phyloP scores from a whole-genome alignment of 192 early-diverging fungal genomes.

The Linnemannia schmuckeri region DNA sequence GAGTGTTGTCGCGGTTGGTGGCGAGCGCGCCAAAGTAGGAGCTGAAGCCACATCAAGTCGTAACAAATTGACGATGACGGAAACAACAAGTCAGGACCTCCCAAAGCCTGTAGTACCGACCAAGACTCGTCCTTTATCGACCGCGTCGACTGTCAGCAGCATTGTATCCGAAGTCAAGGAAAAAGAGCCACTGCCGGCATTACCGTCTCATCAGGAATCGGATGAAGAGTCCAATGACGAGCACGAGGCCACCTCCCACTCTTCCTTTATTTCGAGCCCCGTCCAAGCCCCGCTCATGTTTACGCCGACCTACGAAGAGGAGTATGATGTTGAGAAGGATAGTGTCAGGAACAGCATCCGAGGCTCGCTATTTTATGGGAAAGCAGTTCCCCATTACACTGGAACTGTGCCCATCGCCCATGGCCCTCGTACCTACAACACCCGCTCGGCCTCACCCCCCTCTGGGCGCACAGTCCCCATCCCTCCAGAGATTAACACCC shows the following conservation, averaged over 20 bases:
- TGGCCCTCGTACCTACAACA: neutral
- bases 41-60: constrained; percentile 19
- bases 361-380: constrained; percentile 13
- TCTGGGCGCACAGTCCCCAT: neutral
- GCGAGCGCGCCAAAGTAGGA: constrained; percentile 31
- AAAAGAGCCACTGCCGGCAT: neutral
- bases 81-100: neutral
- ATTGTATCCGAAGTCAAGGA: constrained; percentile 14
- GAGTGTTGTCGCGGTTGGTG: constrained; percentile 29
- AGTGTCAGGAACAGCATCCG: constrained; percentile 17
- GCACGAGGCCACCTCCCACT: neutral
- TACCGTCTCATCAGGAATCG: neutral
- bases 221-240: neutral
- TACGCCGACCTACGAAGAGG: constrained; percentile 36
- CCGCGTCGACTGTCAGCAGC: constrained; percentile 13
- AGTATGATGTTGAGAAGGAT: constrained; percentile 41
- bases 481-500: neutral
- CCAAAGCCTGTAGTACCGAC: neutral
- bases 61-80: constrained; percentile 17
- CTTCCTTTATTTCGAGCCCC: neutral
- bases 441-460: neutral
- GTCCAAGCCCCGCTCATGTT: constrained; percentile 14
- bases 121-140: constrained; percentile 10
- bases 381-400: neutral
- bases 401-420: neutral